These are phyloP conservation scores for Suillus americanus DNA, from an alignment of 768 basidiomycete genomes.

Conservation along the genomic window DNA sequence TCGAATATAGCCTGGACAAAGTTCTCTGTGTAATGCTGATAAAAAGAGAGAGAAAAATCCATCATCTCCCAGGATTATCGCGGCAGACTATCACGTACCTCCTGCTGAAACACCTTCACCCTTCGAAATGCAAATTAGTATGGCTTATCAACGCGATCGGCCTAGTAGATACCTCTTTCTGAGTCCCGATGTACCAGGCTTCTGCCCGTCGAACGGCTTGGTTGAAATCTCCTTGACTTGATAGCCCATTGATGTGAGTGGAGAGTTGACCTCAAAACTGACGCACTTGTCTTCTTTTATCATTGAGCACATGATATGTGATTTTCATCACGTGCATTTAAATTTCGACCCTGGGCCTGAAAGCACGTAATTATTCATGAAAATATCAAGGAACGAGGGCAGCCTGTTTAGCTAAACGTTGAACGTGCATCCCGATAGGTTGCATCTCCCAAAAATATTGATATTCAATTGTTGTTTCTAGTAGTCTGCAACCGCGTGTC, in stretches of 20 bases:
- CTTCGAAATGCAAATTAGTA: constrained; percentile 40
- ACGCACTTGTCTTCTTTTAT: constrained; percentile 17
- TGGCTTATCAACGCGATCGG: constrained; percentile 17
- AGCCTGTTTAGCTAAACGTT: background rate
- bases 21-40: constrained; percentile 97
- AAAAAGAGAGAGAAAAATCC: constrained; percentile 10
- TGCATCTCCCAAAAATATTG: background rate
- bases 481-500: background rate
- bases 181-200: constrained; percentile 97
- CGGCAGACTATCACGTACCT: constrained; percentile 47
- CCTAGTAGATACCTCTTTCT: constrained; percentile 71
- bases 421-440: background rate
- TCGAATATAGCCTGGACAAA: constrained; percentile 94
- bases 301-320: constrained; percentile 6
- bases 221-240: constrained; percentile 70
- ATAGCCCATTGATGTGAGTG: constrained; percentile 36
- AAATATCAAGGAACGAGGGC: background rate
- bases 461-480: background rate
- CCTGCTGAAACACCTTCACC: constrained; percentile 98
- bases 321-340: constrained; percentile 9
- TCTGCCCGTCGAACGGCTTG: constrained; percentile 90
- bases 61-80: constrained; percentile 14
- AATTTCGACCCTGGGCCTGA: background rate
- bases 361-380: background rate
- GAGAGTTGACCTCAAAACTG: constrained; percentile 1